A percentile compares a stretch with the other conserved stretches of the same genome.
These are phyloP conservation scores for Exophiala mesophila DNA, from an alignment of 2,329 filamentous ascomycete species.

Conservation along the genomic window DNA sequence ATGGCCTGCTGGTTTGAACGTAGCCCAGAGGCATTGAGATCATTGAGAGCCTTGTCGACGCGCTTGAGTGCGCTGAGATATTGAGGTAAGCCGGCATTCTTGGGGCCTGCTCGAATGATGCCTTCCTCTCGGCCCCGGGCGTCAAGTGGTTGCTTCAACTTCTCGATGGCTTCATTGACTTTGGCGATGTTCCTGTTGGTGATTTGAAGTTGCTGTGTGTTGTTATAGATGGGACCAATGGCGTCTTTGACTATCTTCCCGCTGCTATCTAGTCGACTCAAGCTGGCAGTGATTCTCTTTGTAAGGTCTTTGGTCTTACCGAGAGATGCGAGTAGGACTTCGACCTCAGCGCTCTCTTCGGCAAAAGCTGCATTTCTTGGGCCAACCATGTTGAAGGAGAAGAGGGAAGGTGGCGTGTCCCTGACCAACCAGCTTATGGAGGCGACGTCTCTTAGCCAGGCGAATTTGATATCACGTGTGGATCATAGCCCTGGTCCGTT, in stretches of 20 bases:
- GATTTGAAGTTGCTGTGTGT: constrained; percentile 84
- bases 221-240: constrained; percentile 84
- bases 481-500: too few relatives aligned
- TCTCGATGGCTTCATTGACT: constrained; percentile 80
- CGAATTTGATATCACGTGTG: too few relatives aligned
- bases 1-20: constrained; percentile 88
- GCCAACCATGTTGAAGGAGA: constrained; percentile 45
- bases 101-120: constrained; percentile 82
- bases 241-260: constrained; percentile 89
- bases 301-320: constrained; percentile 91
- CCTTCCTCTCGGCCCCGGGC: constrained; percentile 87
- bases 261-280: constrained; percentile 76
- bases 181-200: constrained; percentile 84
- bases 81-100: constrained; percentile 72
- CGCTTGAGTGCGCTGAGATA: constrained; percentile 89
- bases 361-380: constrained; percentile 55
- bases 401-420: too few relatives aligned
- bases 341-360: constrained; percentile 64
- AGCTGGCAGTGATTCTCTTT: constrained; percentile 88
- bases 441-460: not conserved
- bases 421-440: not conserved
- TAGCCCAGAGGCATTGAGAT: constrained; percentile 85
- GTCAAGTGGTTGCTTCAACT: constrained; percentile 83
- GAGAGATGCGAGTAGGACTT: constrained; percentile 64
- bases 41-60: constrained; percentile 73